Percentiles rank a stretch among this genome's conserved stretches.
Conservation (phyloP, 345 rosid genomes). For the Cardiospermum halicacabum region DNA sequence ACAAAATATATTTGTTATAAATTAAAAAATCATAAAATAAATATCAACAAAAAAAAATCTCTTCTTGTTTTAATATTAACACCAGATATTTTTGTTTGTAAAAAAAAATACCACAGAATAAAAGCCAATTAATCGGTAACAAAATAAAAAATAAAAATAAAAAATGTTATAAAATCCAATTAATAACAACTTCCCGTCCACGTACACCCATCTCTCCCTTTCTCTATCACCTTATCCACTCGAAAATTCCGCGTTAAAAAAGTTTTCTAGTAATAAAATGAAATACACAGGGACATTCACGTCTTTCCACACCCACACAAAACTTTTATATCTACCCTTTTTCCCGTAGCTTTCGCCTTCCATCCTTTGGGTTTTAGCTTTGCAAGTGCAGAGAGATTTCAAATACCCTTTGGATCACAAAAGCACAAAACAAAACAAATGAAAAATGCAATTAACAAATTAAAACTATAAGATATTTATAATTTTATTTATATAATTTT, state of each 20-base stretch:
- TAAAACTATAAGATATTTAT: background rate
- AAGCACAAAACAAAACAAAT: background rate
- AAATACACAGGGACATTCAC: background rate
- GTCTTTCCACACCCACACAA: slow-evolving; percentile 19
- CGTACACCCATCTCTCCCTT: background rate
- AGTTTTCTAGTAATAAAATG: background rate
- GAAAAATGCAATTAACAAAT: background rate
- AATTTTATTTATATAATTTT: background rate
- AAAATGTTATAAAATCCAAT: too few species aligned
- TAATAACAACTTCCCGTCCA: background rate
- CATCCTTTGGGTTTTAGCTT: slow-evolving; percentile 19
- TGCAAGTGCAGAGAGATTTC: background rate
- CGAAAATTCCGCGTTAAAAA: background rate
- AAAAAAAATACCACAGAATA: background rate
- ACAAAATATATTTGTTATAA: too few species aligned
- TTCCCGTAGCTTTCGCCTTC: background rate
- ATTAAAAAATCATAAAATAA: too few species aligned
- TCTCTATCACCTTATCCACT: slow-evolving; percentile 1
- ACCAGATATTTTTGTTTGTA: background rate
- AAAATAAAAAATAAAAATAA: too few species aligned
- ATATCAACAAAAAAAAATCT: too few species aligned
- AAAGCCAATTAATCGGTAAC: background rate
- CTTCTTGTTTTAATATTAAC: too few species aligned
- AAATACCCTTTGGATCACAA: too few species aligned
- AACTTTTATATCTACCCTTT: slow-evolving; percentile 12